Conservation (phyloP, 257 asterid genomes). For the Anisodus acutangulus region DNA sequence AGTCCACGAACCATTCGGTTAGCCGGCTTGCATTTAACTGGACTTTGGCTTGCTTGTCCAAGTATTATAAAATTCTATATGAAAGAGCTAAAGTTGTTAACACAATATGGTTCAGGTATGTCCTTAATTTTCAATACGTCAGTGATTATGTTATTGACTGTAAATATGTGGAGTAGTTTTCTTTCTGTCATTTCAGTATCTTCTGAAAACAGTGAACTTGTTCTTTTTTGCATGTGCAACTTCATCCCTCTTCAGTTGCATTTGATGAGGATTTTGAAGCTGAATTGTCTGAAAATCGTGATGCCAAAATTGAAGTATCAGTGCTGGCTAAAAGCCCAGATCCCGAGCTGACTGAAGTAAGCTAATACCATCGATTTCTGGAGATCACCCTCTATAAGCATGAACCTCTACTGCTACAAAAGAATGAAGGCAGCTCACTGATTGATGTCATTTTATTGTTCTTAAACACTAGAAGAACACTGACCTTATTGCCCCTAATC, state of each 20-base stretch:
- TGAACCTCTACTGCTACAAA: not conserved
- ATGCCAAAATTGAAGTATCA: conserved; percentile 79
- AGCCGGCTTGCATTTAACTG: conserved; percentile 86
- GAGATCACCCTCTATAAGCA: conserved; percentile 17
- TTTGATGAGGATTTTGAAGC: conserved; percentile 99
- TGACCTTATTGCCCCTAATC: not conserved
- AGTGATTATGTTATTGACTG: not conserved
- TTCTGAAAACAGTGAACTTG: conserved; percentile 17
- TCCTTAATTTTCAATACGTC: conserved; percentile 5
- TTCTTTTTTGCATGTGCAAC: conserved; percentile 1
- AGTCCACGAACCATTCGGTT: conserved; percentile 99
- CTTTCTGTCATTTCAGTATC: conserved; percentile 22
- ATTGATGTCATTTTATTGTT: conserved; percentile 20
- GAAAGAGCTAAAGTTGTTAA: conserved; percentile 78
- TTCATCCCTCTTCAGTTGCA: conserved; percentile 59
- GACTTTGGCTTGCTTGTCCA: conserved; percentile 87
- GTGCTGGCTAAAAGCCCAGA: conserved; percentile 74
- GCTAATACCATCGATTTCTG: conserved; percentile 32
- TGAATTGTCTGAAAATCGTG: conserved; percentile 81
- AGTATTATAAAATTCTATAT: conserved; percentile 69
- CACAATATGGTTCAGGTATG: conserved; percentile 92
- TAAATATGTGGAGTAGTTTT: conserved; percentile 4
- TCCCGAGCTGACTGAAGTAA: conserved; percentile 83
- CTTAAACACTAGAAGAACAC: conserved; percentile 5
- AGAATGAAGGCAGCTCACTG: conserved; percentile 10